These are phyloP conservation scores for Pseudogymnoascus sp. DNA, from an alignment of 2,329 filamentous ascomycete species.

Conservation along the genomic window DNA sequence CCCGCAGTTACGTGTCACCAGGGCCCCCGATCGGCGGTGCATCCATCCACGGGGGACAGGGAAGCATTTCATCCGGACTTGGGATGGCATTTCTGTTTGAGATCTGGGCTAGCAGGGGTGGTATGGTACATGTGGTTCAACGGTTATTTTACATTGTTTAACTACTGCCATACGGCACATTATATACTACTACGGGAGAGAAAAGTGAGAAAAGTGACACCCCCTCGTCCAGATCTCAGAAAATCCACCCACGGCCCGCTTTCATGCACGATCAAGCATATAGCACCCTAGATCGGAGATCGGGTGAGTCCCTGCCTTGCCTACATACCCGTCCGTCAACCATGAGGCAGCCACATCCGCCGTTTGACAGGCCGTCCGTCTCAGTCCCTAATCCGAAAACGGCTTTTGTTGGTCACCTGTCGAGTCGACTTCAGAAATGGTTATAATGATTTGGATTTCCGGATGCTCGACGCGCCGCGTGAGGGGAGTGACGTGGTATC, in stretches of 20 bases:
- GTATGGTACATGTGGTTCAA: no score
- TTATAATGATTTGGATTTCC: conserved; percentile 13
- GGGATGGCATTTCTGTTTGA: conserved; percentile 1
- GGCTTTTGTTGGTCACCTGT: neutral
- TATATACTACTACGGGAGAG: neutral
- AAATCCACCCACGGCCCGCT: neutral
- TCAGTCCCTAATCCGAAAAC: neutral
- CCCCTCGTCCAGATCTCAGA: neutral
- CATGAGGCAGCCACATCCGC: neutral
- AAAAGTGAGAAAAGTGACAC: neutral
- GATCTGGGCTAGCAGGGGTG: neutral
- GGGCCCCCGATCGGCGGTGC: neutral
- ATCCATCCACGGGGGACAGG: neutral
- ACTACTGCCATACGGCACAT: neutral
- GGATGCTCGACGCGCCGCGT: neutral
- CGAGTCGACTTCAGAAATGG: conserved; percentile 20
- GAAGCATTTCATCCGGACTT: neutral
- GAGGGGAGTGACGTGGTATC: neutral
- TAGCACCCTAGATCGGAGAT: neutral
- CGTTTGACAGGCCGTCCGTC: neutral
- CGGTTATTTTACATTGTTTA: no score
- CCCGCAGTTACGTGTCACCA: neutral
- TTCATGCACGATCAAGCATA: neutral
- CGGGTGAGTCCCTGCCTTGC: neutral
- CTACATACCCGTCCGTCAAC: neutral